These are phyloP conservation scores for Ambrosia trifida DNA, from an alignment of 129 eudicot genomes.

Conservation along the genomic window DNA sequence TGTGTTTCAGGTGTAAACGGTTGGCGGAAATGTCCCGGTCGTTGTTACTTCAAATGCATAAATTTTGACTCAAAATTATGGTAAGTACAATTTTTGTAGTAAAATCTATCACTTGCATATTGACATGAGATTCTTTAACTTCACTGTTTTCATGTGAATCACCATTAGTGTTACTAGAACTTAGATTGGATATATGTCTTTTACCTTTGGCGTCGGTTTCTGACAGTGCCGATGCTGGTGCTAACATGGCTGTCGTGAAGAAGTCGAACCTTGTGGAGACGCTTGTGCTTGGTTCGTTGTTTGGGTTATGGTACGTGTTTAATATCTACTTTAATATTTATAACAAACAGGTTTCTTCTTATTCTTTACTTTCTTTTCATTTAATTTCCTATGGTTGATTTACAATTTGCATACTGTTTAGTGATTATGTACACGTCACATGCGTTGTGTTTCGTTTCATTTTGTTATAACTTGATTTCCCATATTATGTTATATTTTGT, in stretches of 20 bases:
- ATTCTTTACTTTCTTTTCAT: not conserved
- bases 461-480: not conserved
- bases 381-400: too few relatives aligned
- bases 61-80: too few relatives aligned
- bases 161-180: too few relatives aligned
- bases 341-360: conserved; percentile 73
- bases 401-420: not conserved
- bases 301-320: conserved; percentile 85
- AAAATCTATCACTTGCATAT: too few relatives aligned
- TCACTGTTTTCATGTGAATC: too few relatives aligned
- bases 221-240: conserved; percentile 43
- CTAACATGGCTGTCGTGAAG: conserved; percentile 31
- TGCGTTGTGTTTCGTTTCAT: not conserved
- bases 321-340: conserved; percentile 95
- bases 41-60: too few relatives aligned
- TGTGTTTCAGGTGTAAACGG: too few relatives aligned
- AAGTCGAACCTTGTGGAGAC: conserved; percentile 49
- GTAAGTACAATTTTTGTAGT: too few relatives aligned
- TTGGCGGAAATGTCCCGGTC: too few relatives aligned
- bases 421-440: not conserved
- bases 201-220: conserved; percentile 56
- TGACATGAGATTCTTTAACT: too few relatives aligned
- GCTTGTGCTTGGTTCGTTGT: conserved; percentile 65
- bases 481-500: too few relatives aligned
- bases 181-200: too few relatives aligned